Percentiles rank a stretch among this genome's conserved stretches.
Evolutionary conservation across 768 basidiomycete genomes (phyloP).

Genomic region (Termitomyces sp.): DNA sequence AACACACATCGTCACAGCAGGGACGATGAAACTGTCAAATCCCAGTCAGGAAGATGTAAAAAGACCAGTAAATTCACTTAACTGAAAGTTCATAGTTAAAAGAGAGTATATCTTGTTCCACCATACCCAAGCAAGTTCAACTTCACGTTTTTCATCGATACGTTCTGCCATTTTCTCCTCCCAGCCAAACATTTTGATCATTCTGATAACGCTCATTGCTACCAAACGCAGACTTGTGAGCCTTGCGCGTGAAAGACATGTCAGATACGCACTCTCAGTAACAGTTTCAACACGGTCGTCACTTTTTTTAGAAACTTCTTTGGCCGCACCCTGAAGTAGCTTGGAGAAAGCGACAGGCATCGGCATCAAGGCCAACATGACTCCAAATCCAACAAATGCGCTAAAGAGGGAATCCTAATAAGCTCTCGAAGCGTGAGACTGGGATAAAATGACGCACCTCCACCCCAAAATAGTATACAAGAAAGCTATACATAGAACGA

Average conservation of each 20-base stretch:
- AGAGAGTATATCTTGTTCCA: slow-evolving; percentile 46
- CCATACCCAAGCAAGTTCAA: slow-evolving; percentile 50
- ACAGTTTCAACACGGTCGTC: slow-evolving; percentile 57
- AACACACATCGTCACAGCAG: slow-evolving; percentile 57
- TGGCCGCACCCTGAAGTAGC: slow-evolving; percentile 37
- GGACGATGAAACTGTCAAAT: slow-evolving; percentile 45
- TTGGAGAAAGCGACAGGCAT: slow-evolving; percentile 50
- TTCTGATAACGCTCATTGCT: slow-evolving; percentile 53
- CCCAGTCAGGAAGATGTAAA: not conserved
- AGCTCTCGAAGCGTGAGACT: not conserved
- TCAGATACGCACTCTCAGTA: slow-evolving; percentile 43
- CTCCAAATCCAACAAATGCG: slow-evolving; percentile 49
- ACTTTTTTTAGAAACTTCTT: slow-evolving; percentile 40
- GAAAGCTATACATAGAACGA: slow-evolving; percentile 31
- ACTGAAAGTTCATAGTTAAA: slow-evolving; percentile 36
- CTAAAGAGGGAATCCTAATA: slow-evolving; percentile 18
- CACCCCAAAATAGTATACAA: slow-evolving; percentile 40
- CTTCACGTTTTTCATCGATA: slow-evolving; percentile 52
- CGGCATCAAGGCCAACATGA: slow-evolving; percentile 46
- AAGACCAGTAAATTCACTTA: slow-evolving; percentile 6
- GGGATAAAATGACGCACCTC: slow-evolving; percentile 26
- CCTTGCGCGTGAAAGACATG: slow-evolving; percentile 1
- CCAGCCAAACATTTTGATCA: slow-evolving; percentile 71
- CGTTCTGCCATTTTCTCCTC: slow-evolving; percentile 47
- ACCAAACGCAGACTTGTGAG: slow-evolving; percentile 15